A percentile compares a stretch with the other conserved stretches of the same genome.
phyloP scores from a whole-genome alignment of 2,329 filamentous ascomycete genomes.

The Blastomyces silverae region DNA sequence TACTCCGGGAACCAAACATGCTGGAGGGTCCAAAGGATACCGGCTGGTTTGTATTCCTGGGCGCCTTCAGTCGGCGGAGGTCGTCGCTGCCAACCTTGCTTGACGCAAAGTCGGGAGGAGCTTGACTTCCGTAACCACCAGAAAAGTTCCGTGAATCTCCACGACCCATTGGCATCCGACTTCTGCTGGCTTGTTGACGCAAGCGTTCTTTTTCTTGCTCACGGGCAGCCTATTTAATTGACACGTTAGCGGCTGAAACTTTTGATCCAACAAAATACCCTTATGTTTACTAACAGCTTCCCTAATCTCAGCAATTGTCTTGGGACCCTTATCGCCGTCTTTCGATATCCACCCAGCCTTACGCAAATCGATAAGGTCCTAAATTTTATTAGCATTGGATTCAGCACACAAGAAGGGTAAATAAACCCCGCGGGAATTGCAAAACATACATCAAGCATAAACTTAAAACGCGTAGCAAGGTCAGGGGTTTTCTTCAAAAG shows the following conservation, averaged over 20 bases:
- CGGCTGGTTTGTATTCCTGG: slow-evolving; percentile 56
- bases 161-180: slow-evolving; percentile 64
- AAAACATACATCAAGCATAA: slow-evolving; percentile 73
- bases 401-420: neutral
- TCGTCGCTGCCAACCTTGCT: slow-evolving; percentile 91
- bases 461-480: slow-evolving; percentile 78
- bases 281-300: slow-evolving; percentile 54
- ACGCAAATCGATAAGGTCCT: slow-evolving; percentile 80
- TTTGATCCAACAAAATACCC: slow-evolving; percentile 21
- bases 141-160: slow-evolving; percentile 84
- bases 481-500: slow-evolving; percentile 72
- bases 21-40: slow-evolving; percentile 72
- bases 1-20: slow-evolving; percentile 82
- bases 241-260: slow-evolving; percentile 13
- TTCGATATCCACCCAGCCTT: slow-evolving; percentile 73
- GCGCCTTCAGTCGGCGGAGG: slow-evolving; percentile 65
- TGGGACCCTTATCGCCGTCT: slow-evolving; percentile 86
- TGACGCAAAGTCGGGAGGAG: slow-evolving; percentile 59
- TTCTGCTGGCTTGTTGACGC: slow-evolving; percentile 47
- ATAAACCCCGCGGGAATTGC: neutral
- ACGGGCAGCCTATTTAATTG: slow-evolving; percentile 53
- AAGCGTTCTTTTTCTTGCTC: slow-evolving; percentile 63
- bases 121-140: slow-evolving; percentile 58
- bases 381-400: slow-evolving; percentile 17
- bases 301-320: slow-evolving; percentile 90